A percentile compares a stretch with the other conserved stretches of the same genome.
Evolutionary conservation across 805 yeast genomes (phyloP).

Genomic region (Clavispora vitiphila): DNA sequence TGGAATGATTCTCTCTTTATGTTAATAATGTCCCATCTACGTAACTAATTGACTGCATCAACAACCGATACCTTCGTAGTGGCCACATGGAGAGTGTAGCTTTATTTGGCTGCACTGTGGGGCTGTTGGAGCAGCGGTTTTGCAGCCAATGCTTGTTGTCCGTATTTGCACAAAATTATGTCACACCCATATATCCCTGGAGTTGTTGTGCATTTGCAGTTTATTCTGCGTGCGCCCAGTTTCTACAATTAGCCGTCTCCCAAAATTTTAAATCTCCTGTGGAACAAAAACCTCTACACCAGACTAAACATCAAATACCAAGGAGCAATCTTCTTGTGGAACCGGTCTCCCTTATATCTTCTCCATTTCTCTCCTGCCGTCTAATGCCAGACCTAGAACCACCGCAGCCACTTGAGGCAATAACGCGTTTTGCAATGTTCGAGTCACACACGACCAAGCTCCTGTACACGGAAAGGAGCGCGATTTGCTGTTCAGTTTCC

Average conservation of each 20-base stretch:
- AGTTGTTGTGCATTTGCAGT: too few species aligned
- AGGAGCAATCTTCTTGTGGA: too few species aligned
- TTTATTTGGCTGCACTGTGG: too few species aligned
- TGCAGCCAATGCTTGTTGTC: too few species aligned
- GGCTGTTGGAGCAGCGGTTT: too few species aligned
- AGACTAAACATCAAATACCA: not conserved
- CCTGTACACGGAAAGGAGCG: constrained; percentile 8
- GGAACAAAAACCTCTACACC: not conserved
- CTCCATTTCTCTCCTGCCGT: too few species aligned
- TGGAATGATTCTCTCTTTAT: not conserved
- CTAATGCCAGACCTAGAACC: too few species aligned
- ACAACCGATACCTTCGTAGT: not conserved
- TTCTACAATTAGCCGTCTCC: not conserved
- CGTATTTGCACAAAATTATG: too few species aligned
- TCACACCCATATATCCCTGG: too few species aligned
- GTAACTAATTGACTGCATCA: not conserved
- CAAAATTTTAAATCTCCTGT: not conserved
- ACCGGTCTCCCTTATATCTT: too few species aligned
- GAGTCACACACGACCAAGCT: not conserved
- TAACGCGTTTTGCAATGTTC: not conserved
- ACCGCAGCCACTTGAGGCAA: not conserved
- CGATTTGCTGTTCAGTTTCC: constrained; percentile 20
- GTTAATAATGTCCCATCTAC: not conserved
- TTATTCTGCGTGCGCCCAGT: not conserved
- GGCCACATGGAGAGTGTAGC: too few species aligned